Percentiles rank a stretch among this genome's conserved stretches.
These are phyloP conservation scores for Nannochloropsis gaditana DNA, from an alignment of 108 stramenopile genomes.

Conservation along the genomic window DNA sequence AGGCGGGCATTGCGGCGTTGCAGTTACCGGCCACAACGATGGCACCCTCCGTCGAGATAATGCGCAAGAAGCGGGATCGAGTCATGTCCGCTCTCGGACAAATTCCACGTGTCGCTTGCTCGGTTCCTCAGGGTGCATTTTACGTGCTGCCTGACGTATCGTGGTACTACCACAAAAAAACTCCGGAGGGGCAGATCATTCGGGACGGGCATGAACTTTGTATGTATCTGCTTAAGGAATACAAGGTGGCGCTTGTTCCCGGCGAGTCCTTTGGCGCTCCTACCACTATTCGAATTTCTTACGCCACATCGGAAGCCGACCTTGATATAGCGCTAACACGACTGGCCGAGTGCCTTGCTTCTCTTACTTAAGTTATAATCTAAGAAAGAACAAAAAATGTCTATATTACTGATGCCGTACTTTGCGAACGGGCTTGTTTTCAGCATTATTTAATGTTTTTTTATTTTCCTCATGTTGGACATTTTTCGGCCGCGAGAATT, in stretches of 20 bases:
- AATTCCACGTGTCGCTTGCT: slow-evolving; percentile 62
- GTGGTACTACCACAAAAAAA: slow-evolving; percentile 52
- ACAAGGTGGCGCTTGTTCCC: slow-evolving; percentile 86
- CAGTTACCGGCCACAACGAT: slow-evolving; percentile 66
- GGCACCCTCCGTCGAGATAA: slow-evolving; percentile 61
- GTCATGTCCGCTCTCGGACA: slow-evolving; percentile 62
- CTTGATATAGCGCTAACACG: slow-evolving; percentile 66
- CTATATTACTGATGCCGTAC: too few species aligned
- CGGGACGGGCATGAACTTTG: slow-evolving; percentile 58
- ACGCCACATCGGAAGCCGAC: slow-evolving; percentile 86
- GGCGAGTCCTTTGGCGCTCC: slow-evolving; percentile 87
- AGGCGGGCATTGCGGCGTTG: slow-evolving; percentile 82
- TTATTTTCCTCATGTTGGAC: too few species aligned
- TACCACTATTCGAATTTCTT: slow-evolving; percentile 79
- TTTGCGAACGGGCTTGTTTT: too few species aligned
- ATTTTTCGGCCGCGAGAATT: too few species aligned
- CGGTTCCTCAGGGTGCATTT: slow-evolving; percentile 81
- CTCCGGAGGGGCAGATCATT: slow-evolving; percentile 65
- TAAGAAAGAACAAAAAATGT: not conserved
- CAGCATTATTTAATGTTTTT: too few species aligned
- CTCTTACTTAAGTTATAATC: not conserved
- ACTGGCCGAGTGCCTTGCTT: not conserved
- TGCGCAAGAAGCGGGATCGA: slow-evolving; percentile 65
- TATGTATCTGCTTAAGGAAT: slow-evolving; percentile 68
- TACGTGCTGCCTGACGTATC: slow-evolving; percentile 88